Base-by-base conservation (phyloP, 169 alveolate species). In the Plasmodium vinckei region DNA sequence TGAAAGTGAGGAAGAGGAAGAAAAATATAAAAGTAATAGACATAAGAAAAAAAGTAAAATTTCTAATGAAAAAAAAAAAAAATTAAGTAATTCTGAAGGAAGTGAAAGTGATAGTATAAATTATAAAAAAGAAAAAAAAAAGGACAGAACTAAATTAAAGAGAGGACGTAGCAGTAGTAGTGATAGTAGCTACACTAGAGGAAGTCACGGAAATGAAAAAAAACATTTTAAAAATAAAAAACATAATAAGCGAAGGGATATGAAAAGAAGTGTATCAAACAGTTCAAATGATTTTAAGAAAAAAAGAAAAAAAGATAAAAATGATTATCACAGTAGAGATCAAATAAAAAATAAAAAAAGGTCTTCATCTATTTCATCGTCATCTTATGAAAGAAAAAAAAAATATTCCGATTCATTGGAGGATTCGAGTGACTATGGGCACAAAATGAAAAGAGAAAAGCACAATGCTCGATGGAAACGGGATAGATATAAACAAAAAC, bases 401-500 rank as follows among this genome's bases (percentile, higher is more conserved):
- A 53, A 86, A 87, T 19, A 92, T 87, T 23, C 87, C 69, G 19
- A 93, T 33, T 33, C 42, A 33, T 0, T 33, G 7, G 0, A 3
- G 0, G 42, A 33, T 33, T 33, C 42, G 7, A 33, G 42, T 2
- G 42, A 3, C 5, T 33, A 33, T 33, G 42, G 4, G 0, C 42
- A 33, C 7, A 33, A 33, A 33, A 33, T 33, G 42, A 33, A 33
- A 33, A 33, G 6, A 33, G 42, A 33, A 33, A 33, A 33, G 7
- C 42, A 33, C 4, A 27, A 2, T 1, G 6, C 39, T 33, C 7
- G 5, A 33, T 4, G 7, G 6, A 5, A 33, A 33, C 6, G 7
- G 6, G 42, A 33, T 3, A 27, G 39, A 27, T 4, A 33, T 33
- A 4, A 33, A 33, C 42, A 33, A 3, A 33, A 33, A 33, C 3